phyloP scores from a whole-genome alignment of 805 yeast genomes.

The Starmerella lactis-condensi region DNA sequence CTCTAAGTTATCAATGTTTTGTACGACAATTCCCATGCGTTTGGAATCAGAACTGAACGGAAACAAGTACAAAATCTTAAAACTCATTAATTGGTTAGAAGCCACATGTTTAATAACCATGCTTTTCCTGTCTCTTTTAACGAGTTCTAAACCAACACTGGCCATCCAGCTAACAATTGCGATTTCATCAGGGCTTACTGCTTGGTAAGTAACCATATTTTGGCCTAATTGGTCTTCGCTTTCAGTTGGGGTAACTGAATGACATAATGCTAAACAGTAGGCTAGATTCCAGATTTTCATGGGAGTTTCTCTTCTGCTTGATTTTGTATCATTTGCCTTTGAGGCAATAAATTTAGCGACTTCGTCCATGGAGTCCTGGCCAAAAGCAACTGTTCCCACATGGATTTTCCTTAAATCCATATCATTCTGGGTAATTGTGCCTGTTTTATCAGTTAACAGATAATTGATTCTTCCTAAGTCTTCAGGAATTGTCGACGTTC shows the following conservation, averaged over 20 bases:
- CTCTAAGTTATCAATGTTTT: conserved; percentile 32
- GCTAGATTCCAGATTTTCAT: conserved; percentile 63
- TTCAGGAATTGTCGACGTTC: conserved; percentile 96
- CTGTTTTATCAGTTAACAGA: conserved; percentile 82
- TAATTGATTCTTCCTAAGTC: conserved; percentile 93
- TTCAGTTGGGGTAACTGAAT: conserved; percentile 86
- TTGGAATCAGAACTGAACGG: conserved; percentile 93
- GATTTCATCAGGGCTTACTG: conserved; percentile 96
- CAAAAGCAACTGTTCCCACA: conserved; percentile 79
- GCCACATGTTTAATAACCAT: conserved; percentile 49
- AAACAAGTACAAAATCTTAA: conserved; percentile 60
- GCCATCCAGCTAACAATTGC: conserved; percentile 92
- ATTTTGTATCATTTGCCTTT: neutral
- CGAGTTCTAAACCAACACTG: conserved; percentile 59
- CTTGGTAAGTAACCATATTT: conserved; percentile 47
- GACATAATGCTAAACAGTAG: conserved; percentile 78
- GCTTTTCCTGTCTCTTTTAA: conserved; percentile 63
- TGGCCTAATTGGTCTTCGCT: conserved; percentile 22
- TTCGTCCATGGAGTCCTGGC: conserved; percentile 80
- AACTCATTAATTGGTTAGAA: conserved; percentile 31
- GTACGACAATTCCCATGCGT: conserved; percentile 82
- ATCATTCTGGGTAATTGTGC: conserved; percentile 92
- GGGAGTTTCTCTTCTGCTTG: conserved; percentile 35
- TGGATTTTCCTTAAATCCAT: conserved; percentile 92
- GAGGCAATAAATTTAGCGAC: conserved; percentile 46